Evolutionary conservation across 139 green algal genomes (phyloP), one percentile per base, ranked within the genome.

Genomic region (Chlorella sp.): DNA sequence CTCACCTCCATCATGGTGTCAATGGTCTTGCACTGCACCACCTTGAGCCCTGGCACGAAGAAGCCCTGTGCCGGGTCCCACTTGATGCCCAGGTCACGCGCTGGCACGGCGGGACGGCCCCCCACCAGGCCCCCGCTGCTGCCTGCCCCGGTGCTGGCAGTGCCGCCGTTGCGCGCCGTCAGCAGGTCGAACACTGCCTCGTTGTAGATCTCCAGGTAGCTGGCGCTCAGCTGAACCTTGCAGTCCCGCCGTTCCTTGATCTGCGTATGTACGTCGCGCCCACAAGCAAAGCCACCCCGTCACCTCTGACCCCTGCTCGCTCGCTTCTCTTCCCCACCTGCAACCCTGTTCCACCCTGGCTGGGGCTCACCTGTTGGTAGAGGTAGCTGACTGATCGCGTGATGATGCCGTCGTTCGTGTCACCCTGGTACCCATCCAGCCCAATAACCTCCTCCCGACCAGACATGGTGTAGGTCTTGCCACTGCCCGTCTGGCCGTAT

Each of bases 201-300:
- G 67, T 96, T 95, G 85, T 97, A 97, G 34, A 97, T 95, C 77
- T 97, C 93, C 27, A 91, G 82, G 77, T 95, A 96, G 30, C 75
- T 87, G 24, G 84, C 85, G 17, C 73, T 74, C 22, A 95, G 60
- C 0, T 24, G 23, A 64, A 70, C 82, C 70, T 82, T 80, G 49
- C 71, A 71, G 62, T 86, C 81, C 26, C 71, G 66, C n/a, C 59
- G 69, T 3, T 74, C 75, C 66, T 76, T 62, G 5, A 77, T 62
- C 77, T 82, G 72, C 29, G 49, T n/a, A n/a, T n/a, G n/a, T n/a
- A n/a, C n/a, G n/a, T n/a, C n/a, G n/a, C n/a, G n/a, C n/a, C n/a
- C n/a, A n/a, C n/a, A n/a, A n/a, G n/a, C n/a, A n/a, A n/a, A n/a
- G n/a, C n/a, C n/a, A n/a, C n/a, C n/a, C n/a, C n/a, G n/a, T n/a